Percentiles rank a stretch among this genome's conserved stretches.
Evolutionary conservation across 2,329 filamentous ascomycete species (phyloP).

Genomic region (Neonectria faginata): DNA sequence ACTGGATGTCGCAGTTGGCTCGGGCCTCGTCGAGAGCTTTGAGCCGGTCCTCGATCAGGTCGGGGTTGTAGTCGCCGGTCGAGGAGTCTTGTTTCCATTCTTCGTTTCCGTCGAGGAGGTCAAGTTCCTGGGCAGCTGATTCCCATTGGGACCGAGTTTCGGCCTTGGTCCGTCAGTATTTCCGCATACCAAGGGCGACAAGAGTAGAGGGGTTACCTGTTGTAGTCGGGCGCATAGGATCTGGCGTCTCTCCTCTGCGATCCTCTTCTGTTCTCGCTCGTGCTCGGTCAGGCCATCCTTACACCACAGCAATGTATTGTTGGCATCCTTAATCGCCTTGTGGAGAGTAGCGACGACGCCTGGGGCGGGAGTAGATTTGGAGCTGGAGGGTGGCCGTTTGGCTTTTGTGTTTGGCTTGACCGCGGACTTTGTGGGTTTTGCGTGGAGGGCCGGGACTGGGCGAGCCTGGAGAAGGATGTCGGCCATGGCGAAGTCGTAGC

Average conservation of each 20-base stretch:
- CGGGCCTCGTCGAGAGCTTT: conserved; percentile 80
- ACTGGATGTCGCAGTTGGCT: conserved; percentile 75
- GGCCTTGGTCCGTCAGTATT: conserved; percentile 61
- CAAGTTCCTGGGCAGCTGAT: conserved; percentile 79
- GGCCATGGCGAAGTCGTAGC: conserved; percentile 39
- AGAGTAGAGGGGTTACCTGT: conserved; percentile 61
- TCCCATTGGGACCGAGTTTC: conserved; percentile 79
- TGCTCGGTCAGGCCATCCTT: conserved; percentile 65
- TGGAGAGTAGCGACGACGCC: conserved; percentile 44
- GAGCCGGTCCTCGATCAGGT: conserved; percentile 76
- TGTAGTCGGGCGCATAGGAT: conserved; percentile 73
- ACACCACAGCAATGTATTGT: conserved; percentile 58
- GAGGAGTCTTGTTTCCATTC: conserved; percentile 78
- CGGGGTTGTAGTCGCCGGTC: conserved; percentile 76
- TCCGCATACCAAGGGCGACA: neutral
- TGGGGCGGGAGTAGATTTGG: conserved; percentile 26
- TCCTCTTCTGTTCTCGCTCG: conserved; percentile 60
- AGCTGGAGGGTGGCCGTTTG: conserved; percentile 33
- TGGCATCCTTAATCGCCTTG: conserved; percentile 54
- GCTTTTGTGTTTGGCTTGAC: conserved; percentile 43
- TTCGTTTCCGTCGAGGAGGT: conserved; percentile 82
- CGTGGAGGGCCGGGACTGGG: conserved; percentile 38
- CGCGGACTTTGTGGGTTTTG: conserved; percentile 30
- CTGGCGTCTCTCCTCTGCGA: conserved; percentile 69
- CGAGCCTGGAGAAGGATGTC: conserved; percentile 46